Base-by-base conservation (phyloP, 2,329 filamentous ascomycete species). In the Aspergillus sp. region DNA sequence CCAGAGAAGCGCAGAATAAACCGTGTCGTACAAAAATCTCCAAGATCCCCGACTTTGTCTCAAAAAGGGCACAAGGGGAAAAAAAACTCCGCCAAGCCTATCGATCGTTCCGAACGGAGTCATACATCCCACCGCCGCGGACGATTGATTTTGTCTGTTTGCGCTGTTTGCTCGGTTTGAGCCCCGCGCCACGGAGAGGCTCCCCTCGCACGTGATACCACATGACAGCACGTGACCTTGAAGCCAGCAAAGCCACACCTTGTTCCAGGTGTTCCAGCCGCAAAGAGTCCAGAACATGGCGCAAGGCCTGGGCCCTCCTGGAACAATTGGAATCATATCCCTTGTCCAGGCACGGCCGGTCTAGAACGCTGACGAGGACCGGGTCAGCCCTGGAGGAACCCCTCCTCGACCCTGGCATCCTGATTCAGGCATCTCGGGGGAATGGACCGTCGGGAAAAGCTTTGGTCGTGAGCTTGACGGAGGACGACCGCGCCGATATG, bases 41-140 rank as follows among this genome's bases (percentile, higher is more conserved):
- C 45, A 5, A 47, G 20, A 24, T 11, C 9, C 9, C 11, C 45
- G 9, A 47, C 18, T 22, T 29, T 9, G 18, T 47, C 24, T 31
- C 16, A 39, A 42, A 42, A 24, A 24, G 24, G 24, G 24, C 24
- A 24, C 24, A 24, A 24, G 24, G 36, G 36, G 12, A 42, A 42
- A 42, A 42, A 73, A 72, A 73, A 64, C 65, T 70, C 66, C 65
- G 67, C 68, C 70, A 70, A 72, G 69, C 67, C 52, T 55, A 52
- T 53, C 47, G 45, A 45, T 42, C 46, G 47, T 29, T 29, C 26
- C 26, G 52, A 49, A 57, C 58, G 60, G 63, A 65, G 59, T 66
- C 64, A 67, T 65, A 26, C 63, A 65, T 64, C 63, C 64, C 63
- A 64, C 65, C 52, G 55, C 49, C 56, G 57, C 51, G 54, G 24